Conservation (phyloP, 2,329 filamentous ascomycete species). For the Teratosphaeriaceae sp. region DNA sequence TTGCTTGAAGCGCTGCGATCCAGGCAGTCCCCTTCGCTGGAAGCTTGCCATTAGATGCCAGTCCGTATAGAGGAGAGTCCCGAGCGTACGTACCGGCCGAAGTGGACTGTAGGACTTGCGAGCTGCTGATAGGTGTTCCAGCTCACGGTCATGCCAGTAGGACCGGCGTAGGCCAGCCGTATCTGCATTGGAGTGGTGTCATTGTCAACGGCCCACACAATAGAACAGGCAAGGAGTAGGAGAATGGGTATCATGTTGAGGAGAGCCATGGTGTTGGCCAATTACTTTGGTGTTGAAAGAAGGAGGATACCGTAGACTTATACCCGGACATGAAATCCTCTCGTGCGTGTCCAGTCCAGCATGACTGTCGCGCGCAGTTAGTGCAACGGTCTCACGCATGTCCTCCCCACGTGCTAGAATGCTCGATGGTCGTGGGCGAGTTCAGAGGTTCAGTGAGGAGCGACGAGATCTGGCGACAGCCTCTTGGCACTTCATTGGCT, state of each 20-base stretch:
- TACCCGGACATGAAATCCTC: too few relatives aligned
- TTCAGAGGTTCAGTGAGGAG: not conserved
- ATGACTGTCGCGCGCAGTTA: too few relatives aligned
- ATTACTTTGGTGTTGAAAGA: not conserved
- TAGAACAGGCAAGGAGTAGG: not conserved
- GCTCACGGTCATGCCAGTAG: slow-evolving; percentile 10
- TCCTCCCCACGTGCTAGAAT: not conserved
- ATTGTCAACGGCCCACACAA: not conserved
- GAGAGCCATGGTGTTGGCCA: not conserved
- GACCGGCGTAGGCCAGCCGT: slow-evolving; percentile 10
- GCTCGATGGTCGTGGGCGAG: not conserved
- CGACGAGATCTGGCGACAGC: not conserved
- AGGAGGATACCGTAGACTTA: not conserved
- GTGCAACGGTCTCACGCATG: too few relatives aligned
- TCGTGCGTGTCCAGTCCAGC: too few relatives aligned
- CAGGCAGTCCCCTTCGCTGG: not conserved
- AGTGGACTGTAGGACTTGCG: slow-evolving; percentile 9
- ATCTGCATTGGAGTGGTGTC: slow-evolving; percentile 8
- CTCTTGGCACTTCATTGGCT: slow-evolving; percentile 3
- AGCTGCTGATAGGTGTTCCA: slow-evolving; percentile 14
- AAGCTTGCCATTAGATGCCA: not conserved
- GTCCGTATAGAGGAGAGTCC: not conserved
- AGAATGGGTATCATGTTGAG: not conserved
- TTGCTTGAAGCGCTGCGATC: not conserved
- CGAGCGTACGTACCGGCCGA: slow-evolving; percentile 2